Evolutionary conservation across 768 basidiomycete species (phyloP), one percentile per base, ranked within the genome.

Genomic region (Kwoniella dendrophila): DNA sequence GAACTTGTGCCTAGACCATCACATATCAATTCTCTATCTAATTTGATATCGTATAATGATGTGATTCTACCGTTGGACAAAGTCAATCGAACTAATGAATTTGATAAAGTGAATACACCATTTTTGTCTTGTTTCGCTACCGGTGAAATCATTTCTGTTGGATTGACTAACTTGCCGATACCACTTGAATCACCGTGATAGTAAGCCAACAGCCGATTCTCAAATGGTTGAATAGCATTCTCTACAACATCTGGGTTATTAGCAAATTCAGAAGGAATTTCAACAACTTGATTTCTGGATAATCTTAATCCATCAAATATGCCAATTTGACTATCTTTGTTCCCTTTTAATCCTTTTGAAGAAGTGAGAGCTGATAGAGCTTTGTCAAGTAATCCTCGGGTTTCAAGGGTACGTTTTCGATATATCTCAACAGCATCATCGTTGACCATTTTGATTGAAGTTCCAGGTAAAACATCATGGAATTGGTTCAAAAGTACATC

Each of bases 401-500:
- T 34, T 43, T 66, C 16, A 2, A 7, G 20, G 8, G 20, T 24
- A n/a, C 65, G 54, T 24, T 32, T 26, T 18, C 38, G 40, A 56
- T 66, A 62, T 10, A 62, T 62, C 45, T 55, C 61, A 75, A 92
- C 90, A 2, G 90, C 91, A 71, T 98, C 94, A 0, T 92, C 88
- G 76, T 96, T 95, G 1, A 64, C 92, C 90, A 96, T 92, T 0
- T 89, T 90, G 57, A 92, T 92, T 45, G 67, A 74, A 20, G 73
- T 75, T 2, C 76, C 77, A 29, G 74, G 92, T 41, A 96, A 87
- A 41, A 93, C 90, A 67, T 75, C 74, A 63, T 78, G 80, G 72
- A 80, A 80, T 54, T 80, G 79, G 57, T 76, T 78, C 7, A 81
- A 74, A 4, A 81, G 81, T 3, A 93, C 87, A 70, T 93, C 92